Evolutionary conservation across 2,329 filamentous ascomycete genomes (phyloP), one percentile per base, ranked within the genome.

Genomic region (Daldinia sp.): DNA sequence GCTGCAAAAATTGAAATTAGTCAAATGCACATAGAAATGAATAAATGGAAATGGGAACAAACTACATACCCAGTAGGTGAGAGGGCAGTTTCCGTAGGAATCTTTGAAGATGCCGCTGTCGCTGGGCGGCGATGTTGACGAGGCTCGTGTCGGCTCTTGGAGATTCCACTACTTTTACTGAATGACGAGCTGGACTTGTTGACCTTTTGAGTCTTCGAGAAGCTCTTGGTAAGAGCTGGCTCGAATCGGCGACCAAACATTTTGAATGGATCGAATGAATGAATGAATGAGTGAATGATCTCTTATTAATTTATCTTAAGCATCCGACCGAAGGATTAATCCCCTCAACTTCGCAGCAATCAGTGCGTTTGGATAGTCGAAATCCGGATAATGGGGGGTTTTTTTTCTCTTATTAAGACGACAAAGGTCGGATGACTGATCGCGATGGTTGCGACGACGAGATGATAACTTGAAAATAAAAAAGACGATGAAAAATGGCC

Each of bases 171-270:
- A 21, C 82, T 81, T 65, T 84, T 86, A 73, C 79, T 83, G 71
- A 87, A 85, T 1, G 84, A 86, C 2, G 82, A 79, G 70, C 75
- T 84, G 3, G 83, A 82, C 67, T 83, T 85, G 68, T 76, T 79
- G 21, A 71, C 70, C 64, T 83, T 84, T 58, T 83, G 80, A 64
- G 80, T 76, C 66, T 84, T 86, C 53, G 83, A 82, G 61, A 84
- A 85, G 75, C 82, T 86, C 76, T 78, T 82, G 77, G 69, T 81
- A 29, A 73, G 71, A 21, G 78, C 77, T 30, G 75, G 77, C 19
- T 84, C 80, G 51, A 78, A 77, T 61, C 80, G 79, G 72, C 79
- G 79, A 68, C 78, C 77, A 71, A 84, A 85, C 84, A 84, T 85
- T 25, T 72, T 77, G 72, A 66, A 49, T 61, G 32, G 51, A 49